A percentile compares a stretch with the other conserved stretches of the same genome.
phyloP scores from a whole-genome alignment of 768 basidiomycete species.

The Lentinula aciculospora region DNA sequence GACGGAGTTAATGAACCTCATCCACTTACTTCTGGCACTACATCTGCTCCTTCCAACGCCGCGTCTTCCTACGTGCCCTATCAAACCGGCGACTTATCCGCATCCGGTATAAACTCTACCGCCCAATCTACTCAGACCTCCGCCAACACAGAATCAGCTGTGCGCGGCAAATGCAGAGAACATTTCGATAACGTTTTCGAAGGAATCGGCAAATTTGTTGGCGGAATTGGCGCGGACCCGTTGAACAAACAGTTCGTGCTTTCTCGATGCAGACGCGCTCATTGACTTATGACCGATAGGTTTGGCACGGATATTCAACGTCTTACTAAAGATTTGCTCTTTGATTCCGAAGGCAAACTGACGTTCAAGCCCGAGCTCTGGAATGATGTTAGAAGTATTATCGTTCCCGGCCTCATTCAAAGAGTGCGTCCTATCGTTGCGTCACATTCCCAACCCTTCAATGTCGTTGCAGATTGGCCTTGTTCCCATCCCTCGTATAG shows the following conservation, averaged over 20 bases:
- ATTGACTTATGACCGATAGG: slow-evolving; percentile 26
- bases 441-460: background rate
- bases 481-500: slow-evolving; percentile 88
- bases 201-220: slow-evolving; percentile 72
- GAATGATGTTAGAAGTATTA: slow-evolving; percentile 81
- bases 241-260: slow-evolving; percentile 31
- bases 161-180: slow-evolving; percentile 37
- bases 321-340: slow-evolving; percentile 79
- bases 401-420: slow-evolving; percentile 73
- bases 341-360: slow-evolving; percentile 74
- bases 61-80: background rate
- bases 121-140: background rate
- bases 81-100: background rate
- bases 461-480: slow-evolving; percentile 51
- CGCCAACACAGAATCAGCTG: slow-evolving; percentile 19
- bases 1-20: background rate
- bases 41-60: background rate
- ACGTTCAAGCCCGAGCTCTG: slow-evolving; percentile 87
- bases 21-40: background rate
- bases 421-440: slow-evolving; percentile 37
- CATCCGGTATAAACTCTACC: background rate
- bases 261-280: background rate
- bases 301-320: slow-evolving; percentile 45
- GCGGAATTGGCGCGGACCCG: slow-evolving; percentile 79
- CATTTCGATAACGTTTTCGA: slow-evolving; percentile 83